Evolutionary conservation across 1,284 basidiomycete genomes (phyloP), one percentile per base, ranked within the genome.

Genomic region (Takashimella tepidaria): DNA sequence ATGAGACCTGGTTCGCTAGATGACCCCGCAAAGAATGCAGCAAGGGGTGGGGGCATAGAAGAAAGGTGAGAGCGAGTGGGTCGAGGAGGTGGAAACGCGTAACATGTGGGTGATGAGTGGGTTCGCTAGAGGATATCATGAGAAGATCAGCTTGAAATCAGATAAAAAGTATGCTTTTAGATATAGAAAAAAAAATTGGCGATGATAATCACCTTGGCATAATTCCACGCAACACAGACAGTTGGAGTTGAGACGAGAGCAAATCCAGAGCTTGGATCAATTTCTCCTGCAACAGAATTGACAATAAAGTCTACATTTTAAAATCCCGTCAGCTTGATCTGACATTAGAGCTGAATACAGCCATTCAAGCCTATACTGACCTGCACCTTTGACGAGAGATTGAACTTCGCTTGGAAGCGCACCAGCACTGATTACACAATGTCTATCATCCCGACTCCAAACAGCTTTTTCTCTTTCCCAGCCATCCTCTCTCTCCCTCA

Each of bases 1-100:
- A 79, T 58, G 37, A 78, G 70, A 12, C 77, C 76, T 0, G 77
- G 77, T 55, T 79, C 77, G 21, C 68, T 65, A 3, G 63, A 57
- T 0, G 65, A 51, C 12, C 57, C 55, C 2, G 62, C 64, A 44
- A 66, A 66, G 26, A 73, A 61, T 6, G 66, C 60, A 0, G 72
- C 58, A n/a, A 68, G 62, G 0, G 70, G 63, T 1, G 65, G 71
- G 1, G 70, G 56, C 2, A 61, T 55, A 19, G 62, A 51, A 3
- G 67, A 57, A 5, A 68, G 63, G 22, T 56, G 54, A 48, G 58
- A 58, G 16, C 64, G 65, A 5, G 66, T 54, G 1, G 61, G 62
- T 22, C 62, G 58, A 16, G 73, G 67, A 0, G 67, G 66, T 5
- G 63, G 70, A 56, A 72, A 75, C 26, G 55, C 57, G 56, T 73